Evolutionary conservation across 2,329 filamentous ascomycete genomes (phyloP).

Genomic region (Keithomyces neogunnii): DNA sequence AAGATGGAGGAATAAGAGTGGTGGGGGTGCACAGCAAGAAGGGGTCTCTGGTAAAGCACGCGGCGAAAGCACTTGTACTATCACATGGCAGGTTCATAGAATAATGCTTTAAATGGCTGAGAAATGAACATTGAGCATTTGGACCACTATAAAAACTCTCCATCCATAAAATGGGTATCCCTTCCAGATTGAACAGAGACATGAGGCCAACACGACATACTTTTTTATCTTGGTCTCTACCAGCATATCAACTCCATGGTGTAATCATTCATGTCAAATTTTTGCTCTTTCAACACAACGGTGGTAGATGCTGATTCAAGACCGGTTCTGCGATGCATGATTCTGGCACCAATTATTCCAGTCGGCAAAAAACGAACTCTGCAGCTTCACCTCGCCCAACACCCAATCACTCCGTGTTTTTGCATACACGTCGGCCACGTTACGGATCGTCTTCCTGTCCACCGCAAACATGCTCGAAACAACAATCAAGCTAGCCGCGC

Average conservation of each 20-base stretch:
- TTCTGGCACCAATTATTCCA: constrained; percentile 67
- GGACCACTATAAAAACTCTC: neutral
- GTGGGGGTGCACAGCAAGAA: neutral
- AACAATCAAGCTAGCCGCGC: constrained; percentile 60
- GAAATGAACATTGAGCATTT: neutral
- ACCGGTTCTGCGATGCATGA: constrained; percentile 26
- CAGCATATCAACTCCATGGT: too few species aligned
- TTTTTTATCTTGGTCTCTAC: too few species aligned
- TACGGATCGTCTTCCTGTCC: constrained; percentile 42
- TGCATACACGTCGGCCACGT: constrained; percentile 56
- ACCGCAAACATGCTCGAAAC: constrained; percentile 51
- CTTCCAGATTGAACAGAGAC: too few species aligned
- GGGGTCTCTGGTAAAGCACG: neutral
- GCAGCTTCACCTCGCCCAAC: constrained; percentile 48
- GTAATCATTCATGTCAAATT: neutral
- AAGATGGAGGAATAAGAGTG: constrained; percentile 78
- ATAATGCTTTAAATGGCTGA: constrained; percentile 19
- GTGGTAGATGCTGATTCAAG: neutral
- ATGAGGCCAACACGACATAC: too few species aligned
- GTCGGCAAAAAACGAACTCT: constrained; percentile 59
- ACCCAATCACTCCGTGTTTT: constrained; percentile 51
- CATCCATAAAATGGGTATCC: too few species aligned
- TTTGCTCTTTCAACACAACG: neutral
- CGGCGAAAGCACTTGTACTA: constrained; percentile 23
- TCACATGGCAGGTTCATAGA: constrained; percentile 27